Conservation (phyloP, 2,329 filamentous ascomycete species). For the Bipolaris bicolor region DNA sequence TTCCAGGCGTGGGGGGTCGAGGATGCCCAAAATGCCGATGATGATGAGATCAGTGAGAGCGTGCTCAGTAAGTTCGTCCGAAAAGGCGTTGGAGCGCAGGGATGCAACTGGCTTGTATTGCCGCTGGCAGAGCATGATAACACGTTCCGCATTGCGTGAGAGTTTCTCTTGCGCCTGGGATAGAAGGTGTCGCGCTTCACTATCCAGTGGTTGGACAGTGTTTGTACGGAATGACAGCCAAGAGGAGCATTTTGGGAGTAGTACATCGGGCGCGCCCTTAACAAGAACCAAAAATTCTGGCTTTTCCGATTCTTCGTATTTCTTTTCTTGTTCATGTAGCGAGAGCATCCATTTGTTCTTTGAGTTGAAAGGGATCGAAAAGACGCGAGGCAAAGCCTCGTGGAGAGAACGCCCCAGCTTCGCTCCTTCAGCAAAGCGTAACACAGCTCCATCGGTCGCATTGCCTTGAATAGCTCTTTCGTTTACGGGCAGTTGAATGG, state of each 20-base stretch:
- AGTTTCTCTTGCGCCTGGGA: background rate
- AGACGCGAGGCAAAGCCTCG: background rate
- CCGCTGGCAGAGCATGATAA: conserved; percentile 1
- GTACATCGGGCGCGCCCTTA: background rate
- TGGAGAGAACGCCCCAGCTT: background rate
- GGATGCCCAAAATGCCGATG: background rate
- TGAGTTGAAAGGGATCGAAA: background rate
- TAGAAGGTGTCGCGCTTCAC: background rate
- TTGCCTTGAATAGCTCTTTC: background rate
- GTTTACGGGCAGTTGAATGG: background rate
- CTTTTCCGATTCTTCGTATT: background rate
- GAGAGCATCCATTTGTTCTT: conserved; percentile 4
- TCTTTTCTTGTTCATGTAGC: background rate
- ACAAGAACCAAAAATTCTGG: background rate
- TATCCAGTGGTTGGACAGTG: background rate
- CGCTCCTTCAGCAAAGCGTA: background rate
- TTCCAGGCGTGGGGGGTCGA: background rate
- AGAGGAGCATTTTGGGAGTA: background rate
- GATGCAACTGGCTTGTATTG: background rate
- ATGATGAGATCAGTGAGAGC: background rate
- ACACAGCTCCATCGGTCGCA: background rate
- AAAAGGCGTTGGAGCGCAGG: conserved; percentile 1
- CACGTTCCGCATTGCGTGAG: conserved; percentile 1
- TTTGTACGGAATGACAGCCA: conserved; percentile 1
- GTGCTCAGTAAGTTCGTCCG: background rate